A percentile compares a stretch with the other conserved stretches of the same genome.
phyloP scores from a whole-genome alignment of 1,284 basidiomycete species.

The Sanghuangporus sanghuang region DNA sequence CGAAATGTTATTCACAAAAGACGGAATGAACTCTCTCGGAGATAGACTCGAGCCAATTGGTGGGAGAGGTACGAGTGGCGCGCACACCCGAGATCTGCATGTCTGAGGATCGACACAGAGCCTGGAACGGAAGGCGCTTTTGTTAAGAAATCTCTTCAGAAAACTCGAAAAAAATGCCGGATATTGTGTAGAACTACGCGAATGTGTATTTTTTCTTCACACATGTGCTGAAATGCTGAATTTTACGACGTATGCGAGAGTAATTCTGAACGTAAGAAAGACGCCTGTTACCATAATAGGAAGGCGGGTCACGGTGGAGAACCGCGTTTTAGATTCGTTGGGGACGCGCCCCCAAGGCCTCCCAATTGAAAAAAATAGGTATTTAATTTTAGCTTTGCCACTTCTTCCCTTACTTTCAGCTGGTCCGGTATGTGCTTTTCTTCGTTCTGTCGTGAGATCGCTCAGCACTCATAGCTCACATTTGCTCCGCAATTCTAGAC shows the following conservation, averaged over 20 bases:
- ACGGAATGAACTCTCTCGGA: no score
- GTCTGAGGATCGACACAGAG: background rate
- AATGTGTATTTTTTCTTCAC: no score
- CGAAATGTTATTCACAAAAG: no score
- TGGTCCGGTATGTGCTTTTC: background rate
- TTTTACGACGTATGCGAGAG: background rate
- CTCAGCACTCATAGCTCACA: background rate
- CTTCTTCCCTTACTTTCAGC: background rate
- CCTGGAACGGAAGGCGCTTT: background rate
- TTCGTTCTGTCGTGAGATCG: background rate
- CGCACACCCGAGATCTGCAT: background rate
- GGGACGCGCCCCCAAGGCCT: background rate
- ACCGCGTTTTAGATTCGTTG: background rate
- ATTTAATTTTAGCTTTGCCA: background rate
- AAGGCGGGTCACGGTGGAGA: background rate
- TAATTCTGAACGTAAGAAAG: background rate
- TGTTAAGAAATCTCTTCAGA: background rate
- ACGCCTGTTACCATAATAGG: background rate
- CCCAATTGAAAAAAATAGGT: background rate
- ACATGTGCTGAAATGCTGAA: no score
- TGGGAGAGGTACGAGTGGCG: no score
- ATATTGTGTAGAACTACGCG: background rate
- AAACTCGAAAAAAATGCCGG: background rate
- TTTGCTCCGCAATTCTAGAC: background rate
- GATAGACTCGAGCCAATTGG: no score